These are phyloP conservation scores for Globisporangium perplexum DNA, from an alignment of 352 stramenopile species.

Conservation along the genomic window DNA sequence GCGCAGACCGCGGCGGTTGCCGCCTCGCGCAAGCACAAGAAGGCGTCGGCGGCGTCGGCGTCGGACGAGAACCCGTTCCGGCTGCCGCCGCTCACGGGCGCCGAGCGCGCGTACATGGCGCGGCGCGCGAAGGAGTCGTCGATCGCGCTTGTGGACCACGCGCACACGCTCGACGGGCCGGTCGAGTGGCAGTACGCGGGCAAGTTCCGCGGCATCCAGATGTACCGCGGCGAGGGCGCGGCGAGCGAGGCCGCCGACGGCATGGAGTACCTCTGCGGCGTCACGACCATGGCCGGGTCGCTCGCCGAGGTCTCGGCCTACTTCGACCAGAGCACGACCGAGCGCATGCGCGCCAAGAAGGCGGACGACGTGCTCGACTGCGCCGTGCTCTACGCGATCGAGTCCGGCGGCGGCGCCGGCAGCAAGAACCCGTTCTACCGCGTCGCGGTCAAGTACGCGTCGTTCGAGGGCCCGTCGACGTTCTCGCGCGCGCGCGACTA, in stretches of 20 bases:
- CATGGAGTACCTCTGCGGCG: conserved; percentile 66
- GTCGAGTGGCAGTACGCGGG: conserved; percentile 75
- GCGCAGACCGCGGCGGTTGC: background rate
- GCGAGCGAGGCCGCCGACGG: conserved; percentile 19
- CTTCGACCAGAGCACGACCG: conserved; percentile 64
- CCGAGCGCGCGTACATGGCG: conserved; percentile 55
- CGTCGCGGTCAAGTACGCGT: conserved; percentile 66
- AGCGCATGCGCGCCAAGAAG: conserved; percentile 51
- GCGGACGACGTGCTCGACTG: conserved; percentile 64
- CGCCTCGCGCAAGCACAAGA: conserved; percentile 9
- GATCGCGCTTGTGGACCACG: conserved; percentile 59
- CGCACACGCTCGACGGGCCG: conserved; percentile 63
- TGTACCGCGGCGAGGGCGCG: conserved; percentile 73
- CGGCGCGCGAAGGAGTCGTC: conserved; percentile 65
- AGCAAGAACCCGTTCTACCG: conserved; percentile 61
- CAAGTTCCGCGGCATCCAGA: conserved; percentile 69
- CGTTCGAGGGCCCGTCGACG: conserved; percentile 46
- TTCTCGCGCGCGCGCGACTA: conserved; percentile 64
- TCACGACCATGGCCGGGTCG: conserved; percentile 67
- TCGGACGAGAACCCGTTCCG: conserved; percentile 13
- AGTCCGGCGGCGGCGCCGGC: conserved; percentile 29
- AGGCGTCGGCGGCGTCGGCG: background rate
- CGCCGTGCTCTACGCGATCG: conserved; percentile 54
- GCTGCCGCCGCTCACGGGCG: conserved; percentile 25
- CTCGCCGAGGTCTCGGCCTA: conserved; percentile 62